Conservation (phyloP, 2,329 filamentous ascomycete species). For the Colletotrichum trifolii region DNA sequence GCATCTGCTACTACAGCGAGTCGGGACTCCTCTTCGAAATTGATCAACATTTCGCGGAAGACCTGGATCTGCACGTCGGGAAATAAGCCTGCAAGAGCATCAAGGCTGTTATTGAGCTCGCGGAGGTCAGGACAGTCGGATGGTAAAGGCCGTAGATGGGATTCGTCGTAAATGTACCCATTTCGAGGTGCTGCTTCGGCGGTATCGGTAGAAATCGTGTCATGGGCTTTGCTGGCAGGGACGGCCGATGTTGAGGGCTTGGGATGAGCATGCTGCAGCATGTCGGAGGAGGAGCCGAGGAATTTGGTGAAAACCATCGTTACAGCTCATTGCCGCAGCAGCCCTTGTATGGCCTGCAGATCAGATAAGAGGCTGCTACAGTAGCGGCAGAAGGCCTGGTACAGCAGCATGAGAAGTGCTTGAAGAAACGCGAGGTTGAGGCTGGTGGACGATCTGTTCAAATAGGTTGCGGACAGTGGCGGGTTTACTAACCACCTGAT, state of each 20-base stretch:
- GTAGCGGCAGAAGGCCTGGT: too few relatives aligned
- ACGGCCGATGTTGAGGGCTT: conserved; percentile 12
- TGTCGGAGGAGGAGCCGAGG: conserved; percentile 36
- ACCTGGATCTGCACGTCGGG: conserved; percentile 85
- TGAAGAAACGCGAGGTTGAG: too few relatives aligned
- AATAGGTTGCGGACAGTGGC: too few relatives aligned
- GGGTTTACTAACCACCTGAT: too few relatives aligned
- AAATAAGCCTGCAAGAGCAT: conserved; percentile 77
- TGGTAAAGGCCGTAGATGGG: conserved; percentile 60
- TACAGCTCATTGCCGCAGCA: conserved; percentile 31
- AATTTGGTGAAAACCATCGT: conserved; percentile 37
- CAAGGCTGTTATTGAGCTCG: conserved; percentile 77
- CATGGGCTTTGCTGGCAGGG: conserved; percentile 8
- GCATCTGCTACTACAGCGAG: conserved; percentile 82
- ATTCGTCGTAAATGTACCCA: conserved; percentile 66
- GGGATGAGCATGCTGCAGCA: conserved; percentile 13
- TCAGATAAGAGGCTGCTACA: too few relatives aligned
- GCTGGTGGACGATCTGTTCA: too few relatives aligned
- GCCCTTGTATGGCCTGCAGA: conserved; percentile 18
- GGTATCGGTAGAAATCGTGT: conserved; percentile 39
- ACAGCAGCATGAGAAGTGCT: too few relatives aligned
- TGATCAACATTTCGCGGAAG: conserved; percentile 82
- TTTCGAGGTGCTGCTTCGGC: conserved; percentile 42
- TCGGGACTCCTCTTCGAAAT: conserved; percentile 80
- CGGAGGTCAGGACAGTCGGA: conserved; percentile 71